phyloP scores from a whole-genome alignment of 2,329 filamentous ascomycete species.

The Bipolaris cookei region DNA sequence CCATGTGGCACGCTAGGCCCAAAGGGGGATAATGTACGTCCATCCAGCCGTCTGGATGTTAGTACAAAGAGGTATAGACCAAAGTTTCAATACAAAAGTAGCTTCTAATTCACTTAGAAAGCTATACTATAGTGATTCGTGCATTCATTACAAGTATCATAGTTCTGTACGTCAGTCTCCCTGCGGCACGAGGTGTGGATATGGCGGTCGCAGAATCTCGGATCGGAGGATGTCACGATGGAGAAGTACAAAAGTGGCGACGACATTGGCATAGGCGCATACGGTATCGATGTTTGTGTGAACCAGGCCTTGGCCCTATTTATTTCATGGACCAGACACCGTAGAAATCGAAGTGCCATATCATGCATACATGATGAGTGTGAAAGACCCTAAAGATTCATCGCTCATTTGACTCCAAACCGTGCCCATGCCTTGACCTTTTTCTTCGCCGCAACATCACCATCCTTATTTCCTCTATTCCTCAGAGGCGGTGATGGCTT shows the following conservation, averaged over 20 bases:
- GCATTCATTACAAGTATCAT: neutral
- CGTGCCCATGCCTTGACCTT: constrained; percentile 45
- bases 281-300: constrained; percentile 29
- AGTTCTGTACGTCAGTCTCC: too few relatives aligned
- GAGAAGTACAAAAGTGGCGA: neutral
- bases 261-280: constrained; percentile 5
- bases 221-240: neutral
- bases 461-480: constrained; percentile 18
- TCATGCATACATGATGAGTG: constrained; percentile 48
- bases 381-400: constrained; percentile 49
- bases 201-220: too few relatives aligned
- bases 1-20: constrained; percentile 1
- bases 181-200: neutral
- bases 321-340: constrained; percentile 48
- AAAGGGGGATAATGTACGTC: neutral
- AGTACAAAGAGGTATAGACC: neutral
- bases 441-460: constrained; percentile 32
- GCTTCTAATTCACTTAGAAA: neutral
- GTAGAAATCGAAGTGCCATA: constrained; percentile 47
- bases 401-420: constrained; percentile 50
- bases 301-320: constrained; percentile 45
- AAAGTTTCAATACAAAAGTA: neutral
- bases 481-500: constrained; percentile 65
- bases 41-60: neutral
- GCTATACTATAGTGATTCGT: neutral